Evolutionary conservation across 306 rosid species (phyloP), one percentile per base, ranked within the genome.

Genomic region (Pyrus betulifolia): DNA sequence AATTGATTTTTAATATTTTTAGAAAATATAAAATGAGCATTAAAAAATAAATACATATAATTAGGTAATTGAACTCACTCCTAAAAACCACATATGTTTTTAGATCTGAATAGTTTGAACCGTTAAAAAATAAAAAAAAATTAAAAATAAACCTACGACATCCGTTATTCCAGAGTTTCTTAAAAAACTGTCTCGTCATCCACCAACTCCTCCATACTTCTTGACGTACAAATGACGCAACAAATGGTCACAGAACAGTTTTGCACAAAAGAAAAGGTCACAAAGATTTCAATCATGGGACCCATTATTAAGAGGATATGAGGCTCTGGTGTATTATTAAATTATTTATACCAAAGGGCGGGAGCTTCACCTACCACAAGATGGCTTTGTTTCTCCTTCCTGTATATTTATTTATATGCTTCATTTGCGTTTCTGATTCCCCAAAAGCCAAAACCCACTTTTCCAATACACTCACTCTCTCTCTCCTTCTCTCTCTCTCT

Each of bases 301-400:
- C 55, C 31, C 31, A 42, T 5, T 8, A 19, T 4, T 33, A 3
- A 10, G 23, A 31, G 51, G 19, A 8, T 9, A 22, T 4, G 57
- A 1, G 1, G 54, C 54, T 49, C 7, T 14, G 0, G 42, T 7
- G 0, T 38, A 7, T 38, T 38, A 7, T 38, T 7, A 38, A 38
- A 7, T 38, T 38, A 6, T 2, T 38, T 38, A 5, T 8, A 15
- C 25, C 2, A 5, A 9, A 28, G 15, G 3, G 4, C 5, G 31
- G 49, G 13, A 14, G 44, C 10, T 31, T 79, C 74, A 80, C 83
- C 83, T 1, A 74, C 83, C 31, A 7, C 42, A 38, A 7, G 42
- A 38, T 38, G 2, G 3, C 12, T 11, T 19, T 67, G 0, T 11
- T 18, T 76, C 19, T 55, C 15, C 28, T 30, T 25, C 1, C 3